Base-by-base conservation (phyloP, 2,329 filamentous ascomycete genomes). In the Blumeria hordei region DNA sequence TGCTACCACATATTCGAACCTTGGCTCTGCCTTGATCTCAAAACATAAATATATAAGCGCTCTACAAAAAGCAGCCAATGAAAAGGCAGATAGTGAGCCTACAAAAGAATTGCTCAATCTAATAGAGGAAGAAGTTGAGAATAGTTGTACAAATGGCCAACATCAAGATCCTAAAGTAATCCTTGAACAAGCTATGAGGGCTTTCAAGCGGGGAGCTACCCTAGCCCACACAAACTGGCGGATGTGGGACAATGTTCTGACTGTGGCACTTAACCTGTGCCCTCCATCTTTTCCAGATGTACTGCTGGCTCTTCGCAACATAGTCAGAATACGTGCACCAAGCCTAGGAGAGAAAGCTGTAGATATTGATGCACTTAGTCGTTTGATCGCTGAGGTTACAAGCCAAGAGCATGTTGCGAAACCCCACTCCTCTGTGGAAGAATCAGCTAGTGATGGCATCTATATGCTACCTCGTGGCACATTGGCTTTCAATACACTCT, bases 241-340 rank as follows among this genome's bases (percentile, higher is more conserved):
- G 61, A 95, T 98, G 66, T 96, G 90, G 90, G 86, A 94, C 65
- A 98, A 98, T 63, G 83, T 96, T 14, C 77, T 98, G 56, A 92
- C 88, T 0, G 81, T 96, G 21, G 83, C 85, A 0, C 78, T 85
- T 0, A 84, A 86, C 1, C 76, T 92, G 33, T 74, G 74, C 0
- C 88, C 90, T 1, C 82, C 85, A 0, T 78, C 83, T 0, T 80
- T 87, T 64, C 67, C 72, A 0, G 87, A 95, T 58, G 77, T 94
- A 53, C 70, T 94, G 35, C 73, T 81, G 4, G 86, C 86, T 0
- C 75, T 92, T 57, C 77, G 75, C 43, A 78, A 82, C 58, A 74
- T 96, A 54, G 78, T 94, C 55, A 78, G 83, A 28, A 77, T 96
- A 41, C 80, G 85, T 43, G 74, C 75, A 14, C 64, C 71, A 0